These are phyloP conservation scores for Colletotrichum echinochloae DNA, from an alignment of 2,329 filamentous ascomycete species.

Conservation along the genomic window DNA sequence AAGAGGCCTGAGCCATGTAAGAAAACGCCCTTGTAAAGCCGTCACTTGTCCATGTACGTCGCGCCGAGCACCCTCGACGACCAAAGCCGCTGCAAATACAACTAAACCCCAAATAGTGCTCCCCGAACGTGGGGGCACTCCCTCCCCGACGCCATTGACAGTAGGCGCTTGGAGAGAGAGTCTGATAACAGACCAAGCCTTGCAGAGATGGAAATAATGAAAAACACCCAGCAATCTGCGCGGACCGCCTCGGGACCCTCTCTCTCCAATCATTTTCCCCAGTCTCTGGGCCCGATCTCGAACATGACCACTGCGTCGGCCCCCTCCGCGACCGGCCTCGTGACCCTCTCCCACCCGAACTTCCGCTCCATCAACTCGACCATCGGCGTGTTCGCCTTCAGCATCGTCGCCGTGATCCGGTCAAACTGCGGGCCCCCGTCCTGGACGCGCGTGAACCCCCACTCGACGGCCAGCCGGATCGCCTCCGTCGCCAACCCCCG, in stretches of 20 bases:
- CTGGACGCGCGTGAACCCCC: constrained; percentile 43
- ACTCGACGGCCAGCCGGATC: constrained; percentile 45
- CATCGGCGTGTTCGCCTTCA: constrained; percentile 45
- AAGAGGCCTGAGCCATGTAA: neutral
- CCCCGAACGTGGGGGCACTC: too few relatives aligned
- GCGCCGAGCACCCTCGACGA: too few relatives aligned
- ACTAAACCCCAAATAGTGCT: too few relatives aligned
- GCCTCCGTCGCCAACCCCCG: constrained; percentile 46
- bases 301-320: constrained; percentile 44
- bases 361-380: constrained; percentile 43
- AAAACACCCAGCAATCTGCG: neutral
- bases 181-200: too few relatives aligned
- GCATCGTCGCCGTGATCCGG: constrained; percentile 45
- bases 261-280: constrained; percentile 21
- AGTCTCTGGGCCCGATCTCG: constrained; percentile 43
- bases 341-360: constrained; percentile 43
- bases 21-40: neutral
- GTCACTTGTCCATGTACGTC: neutral
- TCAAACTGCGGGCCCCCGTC: constrained; percentile 47
- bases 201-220: too few relatives aligned
- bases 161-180: too few relatives aligned
- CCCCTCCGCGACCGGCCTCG: constrained; percentile 37
- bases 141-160: too few relatives aligned
- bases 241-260: neutral
- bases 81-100: too few relatives aligned